Percentiles rank a stretch among this genome's conserved stretches.
phyloP scores from a whole-genome alignment of 306 rosid genomes.

The Citrullus amarus region DNA sequence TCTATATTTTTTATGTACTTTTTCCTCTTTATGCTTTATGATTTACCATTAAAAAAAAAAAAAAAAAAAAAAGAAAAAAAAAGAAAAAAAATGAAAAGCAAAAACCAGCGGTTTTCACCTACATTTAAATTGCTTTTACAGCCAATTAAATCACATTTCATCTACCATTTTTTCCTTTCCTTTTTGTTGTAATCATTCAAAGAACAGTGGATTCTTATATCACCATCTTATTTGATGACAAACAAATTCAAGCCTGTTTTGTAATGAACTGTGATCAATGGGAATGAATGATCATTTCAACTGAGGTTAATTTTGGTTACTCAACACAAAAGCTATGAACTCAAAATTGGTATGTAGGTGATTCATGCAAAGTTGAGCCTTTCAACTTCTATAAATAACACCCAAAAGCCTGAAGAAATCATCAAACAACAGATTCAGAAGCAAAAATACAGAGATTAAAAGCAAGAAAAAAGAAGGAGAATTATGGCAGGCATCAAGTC shows the following conservation, averaged over 20 bases:
- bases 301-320: neutral
- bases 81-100: no score
- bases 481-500: neutral
- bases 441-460: neutral
- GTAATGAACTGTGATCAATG: neutral
- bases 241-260: no score
- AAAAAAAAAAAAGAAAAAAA: no score
- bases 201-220: neutral
- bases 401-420: neutral
- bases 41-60: neutral
- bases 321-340: conserved; percentile 6
- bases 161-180: neutral
- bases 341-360: neutral
- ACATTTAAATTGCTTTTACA: neutral
- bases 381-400: neutral
- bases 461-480: neutral
- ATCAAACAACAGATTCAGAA: neutral
- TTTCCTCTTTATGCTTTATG: neutral
- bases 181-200: neutral
- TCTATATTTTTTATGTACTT: neutral
- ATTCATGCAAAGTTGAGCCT: neutral
- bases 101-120: neutral
- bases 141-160: neutral
- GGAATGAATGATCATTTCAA: neutral
- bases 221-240: neutral